These are phyloP conservation scores for Elsinoe arachidis DNA, from an alignment of 2,329 filamentous ascomycete species.

Conservation along the genomic window DNA sequence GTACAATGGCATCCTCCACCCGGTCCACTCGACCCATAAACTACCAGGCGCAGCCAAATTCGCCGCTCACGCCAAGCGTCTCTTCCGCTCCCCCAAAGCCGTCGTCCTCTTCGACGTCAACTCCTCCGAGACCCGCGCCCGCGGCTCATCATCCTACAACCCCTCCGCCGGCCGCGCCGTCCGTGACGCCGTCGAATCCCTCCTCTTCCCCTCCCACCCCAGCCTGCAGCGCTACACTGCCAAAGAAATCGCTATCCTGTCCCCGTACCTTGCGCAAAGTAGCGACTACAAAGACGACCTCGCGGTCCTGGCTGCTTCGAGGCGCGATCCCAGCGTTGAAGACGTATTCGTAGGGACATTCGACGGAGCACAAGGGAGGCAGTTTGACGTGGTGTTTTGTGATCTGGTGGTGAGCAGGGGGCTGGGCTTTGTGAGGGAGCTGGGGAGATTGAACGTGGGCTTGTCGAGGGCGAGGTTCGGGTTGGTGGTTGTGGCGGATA, in stretches of 20 bases:
- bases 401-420: not conserved
- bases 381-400: not conserved
- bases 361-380: not conserved
- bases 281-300: not conserved
- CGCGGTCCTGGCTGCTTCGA: not conserved
- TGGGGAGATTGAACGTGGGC: not conserved
- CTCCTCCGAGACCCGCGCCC: not conserved
- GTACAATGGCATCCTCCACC: not conserved
- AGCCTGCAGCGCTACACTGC: too few relatives aligned
- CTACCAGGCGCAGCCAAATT: not conserved
- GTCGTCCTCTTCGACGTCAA: not conserved
- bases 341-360: conserved; percentile 3
- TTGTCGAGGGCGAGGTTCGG: not conserved
- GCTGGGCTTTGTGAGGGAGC: not conserved
- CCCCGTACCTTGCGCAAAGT: not conserved
- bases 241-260: not conserved
- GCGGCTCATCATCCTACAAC: not conserved
- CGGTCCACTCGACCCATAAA: not conserved
- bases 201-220: not conserved
- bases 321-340: not conserved
- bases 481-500: conserved; percentile 1
- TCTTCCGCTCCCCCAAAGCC: not conserved
- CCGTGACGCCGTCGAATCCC: not conserved
- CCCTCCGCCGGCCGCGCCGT: not conserved
- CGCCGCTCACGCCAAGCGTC: not conserved